Evolutionary conservation across 169 alveolate species (phyloP), one percentile per base, ranked within the genome.

Genomic region (Amoebophrya sp.): DNA sequence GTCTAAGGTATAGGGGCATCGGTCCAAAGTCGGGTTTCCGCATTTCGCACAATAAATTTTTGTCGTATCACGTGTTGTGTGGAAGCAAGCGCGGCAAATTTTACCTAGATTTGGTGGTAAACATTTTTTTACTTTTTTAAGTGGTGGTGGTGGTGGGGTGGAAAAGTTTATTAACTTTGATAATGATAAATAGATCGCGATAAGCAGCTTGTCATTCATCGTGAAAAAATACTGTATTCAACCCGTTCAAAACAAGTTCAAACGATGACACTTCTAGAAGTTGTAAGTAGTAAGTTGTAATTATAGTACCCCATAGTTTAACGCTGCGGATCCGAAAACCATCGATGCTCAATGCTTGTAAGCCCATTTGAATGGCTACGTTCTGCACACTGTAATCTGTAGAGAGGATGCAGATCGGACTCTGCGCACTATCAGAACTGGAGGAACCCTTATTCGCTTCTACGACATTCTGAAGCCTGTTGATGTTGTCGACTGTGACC

Each of bases 331-430:
- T 89, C 34, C 47, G 89, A n/a, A 40, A 34, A 26, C 95, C 95
- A 91, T 94, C 95, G 2, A 92, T 89, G 0, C 94, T n/a, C 40
- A 94, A 54, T 39, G 95, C 92, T 40, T 94, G 93, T 54, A 96
- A 93, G 26, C 98, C 98, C 93, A 96, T 94, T 92, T 96, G 95
- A 53, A 95, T 92, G 29, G 94, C 90, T 34, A 96, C 97, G 91
- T 96, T 96, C 89, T 96, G 96, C 92, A 96, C 93, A 3, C 97
- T 95, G 93, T 93, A 96, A 89, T 96, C 98, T 83, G 95, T 93
- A 0, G 97, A 95, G 89, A 95, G 90, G 92, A 96, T 92, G 23
- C 94, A 53, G 41, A 96, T 97, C 38, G 92, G 93, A 0, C 54
- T 89, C 40, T 93, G 93, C 47, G 26, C 91, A 34, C 89, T 54